Evolutionary conservation across 257 asterid species (phyloP), one percentile per base, ranked within the genome.

Genomic region (Solanum etuberosum): DNA sequence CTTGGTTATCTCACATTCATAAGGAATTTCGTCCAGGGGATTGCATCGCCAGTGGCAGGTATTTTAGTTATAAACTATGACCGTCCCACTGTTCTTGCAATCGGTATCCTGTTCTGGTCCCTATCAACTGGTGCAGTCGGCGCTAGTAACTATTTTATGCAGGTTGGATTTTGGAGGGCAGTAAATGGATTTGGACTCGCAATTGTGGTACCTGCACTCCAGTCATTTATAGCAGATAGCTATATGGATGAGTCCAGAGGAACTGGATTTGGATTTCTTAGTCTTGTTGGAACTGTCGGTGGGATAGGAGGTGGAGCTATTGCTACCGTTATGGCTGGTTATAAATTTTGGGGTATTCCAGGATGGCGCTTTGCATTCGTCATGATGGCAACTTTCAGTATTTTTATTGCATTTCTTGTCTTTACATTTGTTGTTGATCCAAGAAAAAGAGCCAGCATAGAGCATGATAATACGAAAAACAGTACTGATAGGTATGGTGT

Each of bases 231-330:
- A 32, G 99, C 99, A 4, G 99, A 97, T 90, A 97, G 98, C 91
- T 97, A 97, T 83, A 88, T 1, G 89, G 99, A 94, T 83, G 92
- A 93, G 15, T 93, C 91, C 25, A 93, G 99, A 86, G 99, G 99
- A 42, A 91, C 98, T n/a, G 99, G 99, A 23, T 97, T 97, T 77
- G 99, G 99, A 27, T 91, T 97, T 74, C 86, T 97, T 90, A 94
- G 86, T 90, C 99, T 97, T 83, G 95, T 97, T 35, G 99, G 99
- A 32, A 91, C 96, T 0, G 89, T 97, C n/a, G 99, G 99, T 34
- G 99, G 99, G 61, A 95, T 97, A 81, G 99, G 99, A 42, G 99
- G 99, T 73, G 99, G 99, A 77, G 99, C 98, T 83, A 91, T 95
- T 73, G 99, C 99, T 27, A 97, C 99, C 0, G 97, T 97, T 54